Conservation (phyloP, 176 grass and related monocot genomes). For the Lolium multiflorum region DNA sequence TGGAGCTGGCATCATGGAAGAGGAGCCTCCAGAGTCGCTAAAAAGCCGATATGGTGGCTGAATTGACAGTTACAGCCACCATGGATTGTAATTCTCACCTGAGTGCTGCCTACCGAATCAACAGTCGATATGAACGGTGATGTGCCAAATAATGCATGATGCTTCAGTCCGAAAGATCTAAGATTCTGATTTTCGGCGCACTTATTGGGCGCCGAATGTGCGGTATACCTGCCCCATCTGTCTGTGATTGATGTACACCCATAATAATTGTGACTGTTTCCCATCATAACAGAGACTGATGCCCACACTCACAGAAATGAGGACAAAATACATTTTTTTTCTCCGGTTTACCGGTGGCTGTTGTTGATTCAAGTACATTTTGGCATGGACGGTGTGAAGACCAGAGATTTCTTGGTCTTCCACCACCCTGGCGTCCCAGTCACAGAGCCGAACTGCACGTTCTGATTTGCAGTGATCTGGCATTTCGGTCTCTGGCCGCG, state of each 20-base stretch:
- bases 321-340: no score
- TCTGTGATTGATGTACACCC: slow-evolving; percentile 31
- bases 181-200: not conserved
- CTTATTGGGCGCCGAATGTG: not conserved
- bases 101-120: not conserved
- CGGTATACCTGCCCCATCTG: not conserved
- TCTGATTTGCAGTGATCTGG: slow-evolving; percentile 18
- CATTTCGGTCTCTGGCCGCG: slow-evolving; percentile 20
- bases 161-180: not conserved
- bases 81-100: not conserved
- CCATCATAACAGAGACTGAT: no score
- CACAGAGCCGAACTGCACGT: slow-evolving; percentile 31
- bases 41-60: slow-evolving; percentile 84
- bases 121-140: not conserved
- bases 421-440: slow-evolving; percentile 32
- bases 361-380: slow-evolving; percentile 32
- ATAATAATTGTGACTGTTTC: not conserved
- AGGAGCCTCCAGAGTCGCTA: slow-evolving; percentile 77
- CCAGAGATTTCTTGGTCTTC: slow-evolving; percentile 29
- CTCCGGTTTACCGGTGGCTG: slow-evolving; percentile 36
- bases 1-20: slow-evolving; percentile 84
- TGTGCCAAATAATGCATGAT: slow-evolving; percentile 39
- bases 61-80: not conserved
- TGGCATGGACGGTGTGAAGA: slow-evolving; percentile 18
- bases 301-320: no score